Conservation (phyloP, 257 asterid species). For the Salvia rosmarinus region DNA sequence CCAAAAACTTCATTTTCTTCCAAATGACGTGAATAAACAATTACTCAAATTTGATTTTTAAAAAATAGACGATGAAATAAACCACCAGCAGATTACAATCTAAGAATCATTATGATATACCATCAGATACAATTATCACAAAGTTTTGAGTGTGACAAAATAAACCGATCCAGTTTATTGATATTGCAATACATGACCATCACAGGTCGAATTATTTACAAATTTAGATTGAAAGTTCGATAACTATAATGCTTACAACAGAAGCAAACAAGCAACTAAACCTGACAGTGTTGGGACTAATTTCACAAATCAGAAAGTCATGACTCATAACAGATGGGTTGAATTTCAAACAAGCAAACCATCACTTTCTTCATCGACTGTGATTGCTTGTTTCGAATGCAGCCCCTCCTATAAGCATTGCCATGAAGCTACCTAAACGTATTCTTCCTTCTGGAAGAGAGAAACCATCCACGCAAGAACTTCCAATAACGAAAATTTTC, state of each 20-base stretch:
- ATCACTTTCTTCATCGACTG: slow-evolving; percentile 2
- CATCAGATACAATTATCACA: too few species aligned
- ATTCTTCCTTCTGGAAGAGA: slow-evolving; percentile 68
- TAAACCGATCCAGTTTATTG: too few species aligned
- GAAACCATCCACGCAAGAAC: slow-evolving; percentile 27
- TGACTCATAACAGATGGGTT: neutral
- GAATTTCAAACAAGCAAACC: too few species aligned
- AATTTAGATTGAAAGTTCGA: neutral
- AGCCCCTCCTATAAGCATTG: slow-evolving; percentile 37
- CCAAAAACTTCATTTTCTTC: too few species aligned
- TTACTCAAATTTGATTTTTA: too few species aligned
- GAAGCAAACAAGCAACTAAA: neutral
- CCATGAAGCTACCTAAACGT: slow-evolving; percentile 66
- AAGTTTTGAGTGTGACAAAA: too few species aligned
- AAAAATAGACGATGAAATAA: too few species aligned
- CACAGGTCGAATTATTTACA: neutral
- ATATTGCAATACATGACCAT: too few species aligned
- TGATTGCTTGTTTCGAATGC: slow-evolving; percentile 32
- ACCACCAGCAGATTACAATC: too few species aligned
- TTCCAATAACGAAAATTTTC: slow-evolving; percentile 10
- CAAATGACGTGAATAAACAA: too few species aligned
- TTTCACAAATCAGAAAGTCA: neutral
- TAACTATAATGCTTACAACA: slow-evolving; percentile 4
- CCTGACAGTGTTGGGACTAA: neutral
- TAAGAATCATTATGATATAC: too few species aligned